Conservation (phyloP, 140 eudicot genomes). For the Stevia rebaudiana region DNA sequence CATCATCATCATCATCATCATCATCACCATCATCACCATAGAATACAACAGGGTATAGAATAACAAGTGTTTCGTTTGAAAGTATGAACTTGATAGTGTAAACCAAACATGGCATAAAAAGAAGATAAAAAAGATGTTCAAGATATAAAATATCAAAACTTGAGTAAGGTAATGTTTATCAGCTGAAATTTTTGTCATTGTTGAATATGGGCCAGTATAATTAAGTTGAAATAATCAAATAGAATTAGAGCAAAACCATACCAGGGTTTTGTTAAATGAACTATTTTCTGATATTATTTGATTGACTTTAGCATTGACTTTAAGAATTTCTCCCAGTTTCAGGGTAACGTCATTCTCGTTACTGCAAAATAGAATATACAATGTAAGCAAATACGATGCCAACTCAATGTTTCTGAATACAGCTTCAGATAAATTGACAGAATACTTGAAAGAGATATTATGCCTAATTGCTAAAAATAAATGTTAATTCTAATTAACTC, state of each 20-base stretch:
- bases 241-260: constrained; percentile 23
- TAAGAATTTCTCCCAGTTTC: constrained; percentile 59
- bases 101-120: too few relatives aligned
- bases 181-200: not conserved
- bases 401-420: not conserved
- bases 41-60: not conserved
- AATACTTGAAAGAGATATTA: not conserved
- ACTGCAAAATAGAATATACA: constrained; percentile 42
- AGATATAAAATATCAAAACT: not conserved
- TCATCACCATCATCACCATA: constrained; percentile 19
- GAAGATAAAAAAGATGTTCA: too few relatives aligned
- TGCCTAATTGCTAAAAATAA: not conserved
- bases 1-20: constrained; percentile 14
- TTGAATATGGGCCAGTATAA: not conserved
- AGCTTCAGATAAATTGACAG: not conserved
- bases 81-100: not conserved
- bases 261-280: constrained; percentile 37
- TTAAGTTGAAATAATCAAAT: not conserved
- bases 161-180: constrained; percentile 1
- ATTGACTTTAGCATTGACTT: constrained; percentile 52
- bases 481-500: not conserved
- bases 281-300: constrained; percentile 43
- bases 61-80: not conserved
- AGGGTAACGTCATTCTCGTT: constrained; percentile 89
- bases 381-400: constrained; percentile 13